Conservation (phyloP, 495 filamentous ascomycete species). For the Cercophora sp. region DNA sequence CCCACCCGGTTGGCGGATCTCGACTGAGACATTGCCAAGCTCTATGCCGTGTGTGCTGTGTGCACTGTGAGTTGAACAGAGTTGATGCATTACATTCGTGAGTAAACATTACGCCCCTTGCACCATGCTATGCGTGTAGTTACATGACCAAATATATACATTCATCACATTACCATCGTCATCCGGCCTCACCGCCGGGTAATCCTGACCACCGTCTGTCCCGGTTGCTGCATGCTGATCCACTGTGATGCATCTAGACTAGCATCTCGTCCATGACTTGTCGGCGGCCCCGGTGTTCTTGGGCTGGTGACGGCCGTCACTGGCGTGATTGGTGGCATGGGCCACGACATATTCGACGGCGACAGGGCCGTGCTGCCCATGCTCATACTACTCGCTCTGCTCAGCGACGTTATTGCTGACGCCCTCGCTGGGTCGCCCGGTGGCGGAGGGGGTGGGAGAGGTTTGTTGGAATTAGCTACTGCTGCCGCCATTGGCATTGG, state of each 20-base stretch:
- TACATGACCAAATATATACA: neutral
- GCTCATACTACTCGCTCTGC: neutral
- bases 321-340: conserved; percentile 1
- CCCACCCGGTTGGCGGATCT: no score
- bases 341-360: conserved; percentile 3
- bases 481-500: neutral
- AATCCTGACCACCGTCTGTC: conserved; percentile 5
- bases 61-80: no score
- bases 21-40: no score
- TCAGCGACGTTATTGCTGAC: no score
- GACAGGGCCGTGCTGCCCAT: conserved; percentile 6
- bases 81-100: no score
- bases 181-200: no score
- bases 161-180: neutral
- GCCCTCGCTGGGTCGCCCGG: no score
- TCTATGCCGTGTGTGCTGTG: no score
- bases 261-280: neutral
- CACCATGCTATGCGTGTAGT: no score
- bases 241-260: conserved; percentile 2
- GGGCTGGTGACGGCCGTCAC: conserved; percentile 3
- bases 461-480: neutral
- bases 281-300: neutral
- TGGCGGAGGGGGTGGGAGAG: neutral
- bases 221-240: conserved; percentile 9
- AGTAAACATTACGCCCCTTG: no score